Conservation (phyloP, 164 flowering plant species). For the Protea cynaroides region DNA sequence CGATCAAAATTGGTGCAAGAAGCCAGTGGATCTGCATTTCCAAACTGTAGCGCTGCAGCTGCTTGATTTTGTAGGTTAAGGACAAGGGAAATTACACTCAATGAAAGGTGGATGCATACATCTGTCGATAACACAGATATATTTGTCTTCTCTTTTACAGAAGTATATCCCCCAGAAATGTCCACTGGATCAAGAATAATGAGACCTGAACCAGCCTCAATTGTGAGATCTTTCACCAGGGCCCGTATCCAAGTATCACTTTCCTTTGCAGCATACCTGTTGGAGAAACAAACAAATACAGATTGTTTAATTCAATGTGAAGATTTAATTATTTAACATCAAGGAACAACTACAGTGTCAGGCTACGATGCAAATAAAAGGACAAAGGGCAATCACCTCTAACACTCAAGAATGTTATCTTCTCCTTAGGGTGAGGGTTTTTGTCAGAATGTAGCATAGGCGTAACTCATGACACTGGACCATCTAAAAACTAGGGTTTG, state of each 20-base stretch:
- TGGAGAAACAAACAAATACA: slow-evolving; percentile 1
- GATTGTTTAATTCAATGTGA: not conserved
- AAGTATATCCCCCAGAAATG: slow-evolving; percentile 86
- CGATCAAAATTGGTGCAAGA: slow-evolving; percentile 77
- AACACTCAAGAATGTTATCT: too few species aligned
- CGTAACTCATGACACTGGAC: too few species aligned
- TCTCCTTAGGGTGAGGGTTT: too few species aligned
- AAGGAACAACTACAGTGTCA: not conserved
- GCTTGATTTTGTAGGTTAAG: slow-evolving; percentile 83
- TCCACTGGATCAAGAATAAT: slow-evolving; percentile 90
- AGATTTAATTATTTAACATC: not conserved
- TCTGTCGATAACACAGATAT: slow-evolving; percentile 74
- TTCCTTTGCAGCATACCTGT: slow-evolving; percentile 94
- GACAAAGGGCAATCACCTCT: not conserved
- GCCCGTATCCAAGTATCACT: slow-evolving; percentile 90
- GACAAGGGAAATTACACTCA: slow-evolving; percentile 77
- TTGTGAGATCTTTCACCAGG: slow-evolving; percentile 72
- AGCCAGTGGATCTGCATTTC: slow-evolving; percentile 70
- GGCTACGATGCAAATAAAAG: not conserved
- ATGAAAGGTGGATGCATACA: slow-evolving; percentile 71
- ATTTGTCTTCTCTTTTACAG: slow-evolving; percentile 83
- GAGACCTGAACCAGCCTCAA: slow-evolving; percentile 98
- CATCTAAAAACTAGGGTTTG: too few species aligned
- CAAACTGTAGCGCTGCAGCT: slow-evolving; percentile 64
- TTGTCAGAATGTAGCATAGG: too few species aligned